Evolutionary conservation across 805 yeast genomes (phyloP).

Genomic region (Priceomyces castillae): DNA sequence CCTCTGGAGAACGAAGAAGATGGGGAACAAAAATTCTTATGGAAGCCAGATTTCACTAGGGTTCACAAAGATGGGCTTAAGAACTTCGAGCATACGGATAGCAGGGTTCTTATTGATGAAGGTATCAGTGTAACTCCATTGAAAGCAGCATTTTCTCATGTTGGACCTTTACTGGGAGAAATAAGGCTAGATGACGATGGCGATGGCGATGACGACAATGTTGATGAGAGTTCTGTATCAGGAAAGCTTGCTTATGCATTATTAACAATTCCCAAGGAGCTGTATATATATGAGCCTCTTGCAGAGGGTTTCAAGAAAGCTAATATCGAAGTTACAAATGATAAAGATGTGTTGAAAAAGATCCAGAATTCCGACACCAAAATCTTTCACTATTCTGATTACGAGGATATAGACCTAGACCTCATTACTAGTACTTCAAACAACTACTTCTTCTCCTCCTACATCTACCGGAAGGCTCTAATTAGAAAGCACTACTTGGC

Average conservation of each 20-base stretch:
- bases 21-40: constrained; percentile 52
- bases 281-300: constrained; percentile 45
- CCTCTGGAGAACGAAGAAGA: constrained; percentile 17
- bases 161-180: constrained; percentile 55
- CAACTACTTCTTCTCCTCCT: constrained; percentile 69
- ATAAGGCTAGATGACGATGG: constrained; percentile 37
- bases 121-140: constrained; percentile 55
- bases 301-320: constrained; percentile 30
- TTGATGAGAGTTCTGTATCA: neutral
- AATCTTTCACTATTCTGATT: constrained; percentile 80
- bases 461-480: constrained; percentile 83
- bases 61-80: constrained; percentile 53
- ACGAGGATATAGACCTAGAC: constrained; percentile 84
- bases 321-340: constrained; percentile 22
- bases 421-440: constrained; percentile 40
- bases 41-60: constrained; percentile 80
- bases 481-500: constrained; percentile 88
- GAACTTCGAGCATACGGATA: constrained; percentile 56
- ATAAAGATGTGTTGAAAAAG: constrained; percentile 15
- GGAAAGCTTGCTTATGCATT: constrained; percentile 19
- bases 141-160: constrained; percentile 64
- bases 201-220: constrained; percentile 3
- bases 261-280: constrained; percentile 33
- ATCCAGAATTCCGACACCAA: constrained; percentile 22
- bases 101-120: constrained; percentile 63